Conservation (phyloP, 768 basidiomycete species). For the Lactarius tabidus region DNA sequence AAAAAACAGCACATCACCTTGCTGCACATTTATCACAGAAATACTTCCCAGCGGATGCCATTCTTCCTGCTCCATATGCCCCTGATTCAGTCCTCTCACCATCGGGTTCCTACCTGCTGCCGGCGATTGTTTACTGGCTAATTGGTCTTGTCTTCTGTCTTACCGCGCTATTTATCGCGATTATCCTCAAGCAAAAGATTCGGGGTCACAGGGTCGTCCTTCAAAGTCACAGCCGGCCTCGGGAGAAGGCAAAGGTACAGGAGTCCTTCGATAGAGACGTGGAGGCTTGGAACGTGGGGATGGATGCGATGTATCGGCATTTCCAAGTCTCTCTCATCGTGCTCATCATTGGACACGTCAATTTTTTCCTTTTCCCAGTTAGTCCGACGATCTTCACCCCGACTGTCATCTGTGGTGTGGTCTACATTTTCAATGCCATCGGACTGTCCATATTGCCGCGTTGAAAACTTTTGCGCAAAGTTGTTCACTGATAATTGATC, state of each 20-base stretch:
- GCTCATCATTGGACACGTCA: not conserved
- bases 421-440: not conserved
- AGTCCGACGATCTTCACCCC: not conserved
- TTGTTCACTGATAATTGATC: not conserved
- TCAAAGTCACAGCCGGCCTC: not conserved
- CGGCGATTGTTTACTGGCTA: not conserved
- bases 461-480: not conserved
- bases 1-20: too few relatives aligned
- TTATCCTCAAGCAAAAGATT: not conserved
- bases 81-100: not conserved
- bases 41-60: not conserved
- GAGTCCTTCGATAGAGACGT: not conserved
- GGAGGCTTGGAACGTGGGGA: not conserved
- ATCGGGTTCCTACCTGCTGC: not conserved
- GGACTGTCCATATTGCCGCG: not conserved
- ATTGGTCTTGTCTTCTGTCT: not conserved
- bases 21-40: too few relatives aligned
- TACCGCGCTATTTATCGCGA: not conserved
- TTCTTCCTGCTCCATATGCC: too few relatives aligned
- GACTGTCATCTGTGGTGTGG: not conserved
- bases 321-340: constrained; percentile 7
- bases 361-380: not conserved
- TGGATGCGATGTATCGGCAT: not conserved
- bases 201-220: not conserved
- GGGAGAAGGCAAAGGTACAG: not conserved